These are phyloP conservation scores for Pythium rhizo-oryzae DNA, from an alignment of 352 stramenopile species.

Conservation along the genomic window DNA sequence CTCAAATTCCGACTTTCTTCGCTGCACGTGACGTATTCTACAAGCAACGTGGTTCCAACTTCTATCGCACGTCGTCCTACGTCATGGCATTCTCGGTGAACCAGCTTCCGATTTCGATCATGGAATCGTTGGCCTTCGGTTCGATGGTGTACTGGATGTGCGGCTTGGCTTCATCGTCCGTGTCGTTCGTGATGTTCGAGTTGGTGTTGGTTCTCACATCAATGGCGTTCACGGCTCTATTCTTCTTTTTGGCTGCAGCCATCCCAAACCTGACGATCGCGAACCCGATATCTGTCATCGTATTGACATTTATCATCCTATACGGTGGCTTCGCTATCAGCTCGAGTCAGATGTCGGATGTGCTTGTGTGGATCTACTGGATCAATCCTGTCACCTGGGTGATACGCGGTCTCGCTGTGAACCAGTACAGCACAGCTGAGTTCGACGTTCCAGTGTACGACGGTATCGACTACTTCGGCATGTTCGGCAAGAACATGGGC, in stretches of 20 bases:
- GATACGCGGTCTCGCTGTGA: conserved; percentile 39
- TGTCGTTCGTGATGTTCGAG: conserved; percentile 43
- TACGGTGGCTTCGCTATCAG: conserved; percentile 60
- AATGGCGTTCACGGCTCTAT: conserved; percentile 43
- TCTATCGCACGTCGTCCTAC: conserved; percentile 73
- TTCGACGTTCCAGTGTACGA: conserved; percentile 42
- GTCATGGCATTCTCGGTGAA: conserved; percentile 51
- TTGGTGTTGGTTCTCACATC: conserved; percentile 44
- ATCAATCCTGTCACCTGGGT: conserved; percentile 53
- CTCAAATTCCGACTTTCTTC: conserved; percentile 78
- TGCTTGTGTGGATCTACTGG: conserved; percentile 63
- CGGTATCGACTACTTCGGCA: conserved; percentile 38
- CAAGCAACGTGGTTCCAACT: conserved; percentile 85
- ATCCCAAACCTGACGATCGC: conserved; percentile 38
- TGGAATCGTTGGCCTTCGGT: conserved; percentile 47
- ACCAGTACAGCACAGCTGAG: conserved; percentile 37
- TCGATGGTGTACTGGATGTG: conserved; percentile 81
- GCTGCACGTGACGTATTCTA: conserved; percentile 65
- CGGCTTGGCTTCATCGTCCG: conserved; percentile 36
- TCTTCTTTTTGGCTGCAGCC: conserved; percentile 46
- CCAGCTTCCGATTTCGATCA: conserved; percentile 53
- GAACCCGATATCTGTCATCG: conserved; percentile 47
- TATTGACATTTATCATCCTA: conserved; percentile 47
- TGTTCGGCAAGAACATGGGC: conserved; percentile 35
- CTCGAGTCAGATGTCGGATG: conserved; percentile 46